These are phyloP conservation scores for Erodium maritimum DNA, from an alignment of 345 rosid species.

Conservation along the genomic window DNA sequence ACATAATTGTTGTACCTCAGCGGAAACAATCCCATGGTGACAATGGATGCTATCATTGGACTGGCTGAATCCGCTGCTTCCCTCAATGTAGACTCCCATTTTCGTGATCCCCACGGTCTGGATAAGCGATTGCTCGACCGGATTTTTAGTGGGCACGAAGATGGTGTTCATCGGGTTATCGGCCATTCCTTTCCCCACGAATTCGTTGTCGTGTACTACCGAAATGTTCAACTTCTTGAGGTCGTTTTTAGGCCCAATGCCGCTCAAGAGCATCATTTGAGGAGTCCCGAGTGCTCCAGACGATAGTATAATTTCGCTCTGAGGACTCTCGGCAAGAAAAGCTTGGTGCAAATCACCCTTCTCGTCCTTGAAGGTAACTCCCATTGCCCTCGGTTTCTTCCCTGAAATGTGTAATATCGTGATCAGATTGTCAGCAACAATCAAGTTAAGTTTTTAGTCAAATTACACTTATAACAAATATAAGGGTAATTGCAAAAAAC, in stretches of 20 bases:
- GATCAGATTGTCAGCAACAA: too few species aligned
- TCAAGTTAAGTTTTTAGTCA: too few species aligned
- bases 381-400: conserved; percentile 54
- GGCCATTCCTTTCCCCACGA: conserved; percentile 79
- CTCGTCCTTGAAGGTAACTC: conserved; percentile 80
- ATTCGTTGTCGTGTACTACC: conserved; percentile 37
- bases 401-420: conserved; percentile 20
- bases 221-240: conserved; percentile 57
- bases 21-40: conserved; percentile 73
- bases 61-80: conserved; percentile 86
- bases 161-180: conserved; percentile 92
- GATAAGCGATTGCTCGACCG: conserved; percentile 63
- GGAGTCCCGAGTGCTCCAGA: conserved; percentile 88
- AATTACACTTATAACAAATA: too few species aligned
- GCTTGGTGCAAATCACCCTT: conserved; percentile 67
- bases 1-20: conserved; percentile 38
- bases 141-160: conserved; percentile 52
- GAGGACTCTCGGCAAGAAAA: conserved; percentile 28
- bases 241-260: conserved; percentile 68
- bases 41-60: conserved; percentile 61
- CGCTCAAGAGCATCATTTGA: conserved; percentile 77
- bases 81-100: conserved; percentile 80
- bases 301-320: conserved; percentile 70
- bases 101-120: conserved; percentile 91
- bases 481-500: too few species aligned